A percentile compares a stretch with the other conserved stretches of the same genome.
Evolutionary conservation across 2,329 filamentous ascomycete genomes (phyloP).

Genomic region (Aplosporella prunicola): DNA sequence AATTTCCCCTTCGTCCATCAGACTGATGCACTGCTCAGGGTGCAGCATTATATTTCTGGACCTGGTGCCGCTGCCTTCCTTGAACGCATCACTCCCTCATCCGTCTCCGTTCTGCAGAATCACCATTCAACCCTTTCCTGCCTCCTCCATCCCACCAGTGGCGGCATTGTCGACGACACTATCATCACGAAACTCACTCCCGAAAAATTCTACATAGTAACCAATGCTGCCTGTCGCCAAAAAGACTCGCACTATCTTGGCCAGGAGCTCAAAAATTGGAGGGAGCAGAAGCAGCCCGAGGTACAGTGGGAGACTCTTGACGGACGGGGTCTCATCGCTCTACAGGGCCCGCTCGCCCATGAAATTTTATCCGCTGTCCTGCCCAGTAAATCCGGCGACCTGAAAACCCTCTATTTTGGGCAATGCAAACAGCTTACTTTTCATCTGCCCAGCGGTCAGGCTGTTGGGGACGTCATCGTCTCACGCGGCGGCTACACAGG

Average conservation of each 20-base stretch:
- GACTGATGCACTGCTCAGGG: constrained; percentile 33
- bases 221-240: constrained; percentile 83
- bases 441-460: constrained; percentile 42
- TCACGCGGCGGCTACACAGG: constrained; percentile 92
- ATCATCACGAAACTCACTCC: constrained; percentile 73
- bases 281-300: constrained; percentile 33
- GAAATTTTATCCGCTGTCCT: constrained; percentile 59
- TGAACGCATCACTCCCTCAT: constrained; percentile 72
- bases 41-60: constrained; percentile 76
- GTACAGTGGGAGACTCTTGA: constrained; percentile 62
- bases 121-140: constrained; percentile 77
- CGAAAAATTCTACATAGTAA: constrained; percentile 79
- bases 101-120: constrained; percentile 51
- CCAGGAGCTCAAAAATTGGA: constrained; percentile 55
- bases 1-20: neutral
- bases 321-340: constrained; percentile 69
- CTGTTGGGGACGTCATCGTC: constrained; percentile 53
- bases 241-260: constrained; percentile 76
- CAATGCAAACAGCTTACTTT: constrained; percentile 59
- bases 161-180: constrained; percentile 91
- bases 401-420: constrained; percentile 73
- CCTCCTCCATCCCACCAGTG: constrained; percentile 58
- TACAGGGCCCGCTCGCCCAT: constrained; percentile 75
- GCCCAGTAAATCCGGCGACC: constrained; percentile 38
- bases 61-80: constrained; percentile 73